A percentile compares a stretch with the other conserved stretches of the same genome.
These are phyloP conservation scores for Notholithocarpus densiflorus DNA, from an alignment of 306 rosid species.

Conservation along the genomic window DNA sequence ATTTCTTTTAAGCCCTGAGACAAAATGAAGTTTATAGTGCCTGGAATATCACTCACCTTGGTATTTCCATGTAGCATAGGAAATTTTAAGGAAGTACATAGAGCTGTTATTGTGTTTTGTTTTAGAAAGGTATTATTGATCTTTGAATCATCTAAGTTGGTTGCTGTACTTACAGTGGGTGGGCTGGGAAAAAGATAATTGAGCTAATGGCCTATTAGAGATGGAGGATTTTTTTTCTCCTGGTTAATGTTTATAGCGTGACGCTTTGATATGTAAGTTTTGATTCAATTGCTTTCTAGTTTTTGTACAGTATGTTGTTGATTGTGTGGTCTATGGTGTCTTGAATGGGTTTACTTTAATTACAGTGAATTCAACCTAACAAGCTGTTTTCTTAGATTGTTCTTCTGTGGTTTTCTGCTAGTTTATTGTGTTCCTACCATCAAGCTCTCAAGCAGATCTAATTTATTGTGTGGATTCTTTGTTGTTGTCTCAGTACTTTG, in stretches of 20 bases:
- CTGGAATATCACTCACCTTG: background rate
- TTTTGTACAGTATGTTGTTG: background rate
- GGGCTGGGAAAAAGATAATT: no score
- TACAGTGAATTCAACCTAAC: background rate
- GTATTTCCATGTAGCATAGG: background rate
- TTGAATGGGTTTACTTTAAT: background rate
- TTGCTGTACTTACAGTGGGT: background rate
- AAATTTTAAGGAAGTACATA: background rate
- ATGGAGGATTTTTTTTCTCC: background rate
- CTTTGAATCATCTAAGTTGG: background rate
- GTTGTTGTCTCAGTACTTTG: conserved; percentile 71
- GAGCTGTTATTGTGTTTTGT: background rate
- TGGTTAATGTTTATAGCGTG: background rate
- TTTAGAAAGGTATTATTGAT: background rate
- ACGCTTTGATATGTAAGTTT: background rate
- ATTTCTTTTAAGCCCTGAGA: no score
- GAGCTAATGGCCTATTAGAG: no score
- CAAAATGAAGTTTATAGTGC: background rate
- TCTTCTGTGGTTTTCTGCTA: background rate
- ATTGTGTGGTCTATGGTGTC: background rate
- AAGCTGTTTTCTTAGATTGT: background rate
- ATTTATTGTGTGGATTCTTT: background rate
- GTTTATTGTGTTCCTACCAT: background rate
- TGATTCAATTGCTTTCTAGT: background rate
- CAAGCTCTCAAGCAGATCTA: background rate